Evolutionary conservation across 108 stramenopile genomes (phyloP).

Genomic region (Seminavis robusta): DNA sequence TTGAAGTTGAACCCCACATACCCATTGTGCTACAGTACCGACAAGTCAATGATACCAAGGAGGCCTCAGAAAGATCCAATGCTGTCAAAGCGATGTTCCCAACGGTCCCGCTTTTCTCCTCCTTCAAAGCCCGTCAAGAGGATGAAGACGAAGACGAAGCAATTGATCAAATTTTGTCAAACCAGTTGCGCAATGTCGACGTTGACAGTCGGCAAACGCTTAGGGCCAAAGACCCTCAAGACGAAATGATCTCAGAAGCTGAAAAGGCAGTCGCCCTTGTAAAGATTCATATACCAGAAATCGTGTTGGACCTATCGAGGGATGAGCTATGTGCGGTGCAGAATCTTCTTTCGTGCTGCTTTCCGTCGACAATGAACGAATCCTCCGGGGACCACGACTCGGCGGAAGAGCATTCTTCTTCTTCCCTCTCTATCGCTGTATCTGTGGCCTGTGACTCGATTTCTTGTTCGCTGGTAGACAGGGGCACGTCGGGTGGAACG

Average conservation of each 20-base stretch:
- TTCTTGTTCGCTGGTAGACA: no score
- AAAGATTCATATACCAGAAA: slow-evolving; percentile 41
- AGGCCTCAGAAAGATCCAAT: no score
- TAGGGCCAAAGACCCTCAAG: slow-evolving; percentile 57
- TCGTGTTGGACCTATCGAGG: slow-evolving; percentile 52
- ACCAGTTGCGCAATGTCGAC: slow-evolving; percentile 12
- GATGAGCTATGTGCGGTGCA: slow-evolving; percentile 38
- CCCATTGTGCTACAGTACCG: slow-evolving; percentile 23
- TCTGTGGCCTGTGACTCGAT: no score
- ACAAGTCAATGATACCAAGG: no score
- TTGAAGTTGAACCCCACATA: slow-evolving; percentile 29
- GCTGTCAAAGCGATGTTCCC: slow-evolving; percentile 43
- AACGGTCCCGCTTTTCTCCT: slow-evolving; percentile 58
- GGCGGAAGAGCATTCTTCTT: background rate
- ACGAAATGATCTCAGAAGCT: slow-evolving; percentile 48
- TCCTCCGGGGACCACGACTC: background rate
- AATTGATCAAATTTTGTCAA: slow-evolving; percentile 24
- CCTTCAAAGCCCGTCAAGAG: slow-evolving; percentile 73
- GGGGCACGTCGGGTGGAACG: no score
- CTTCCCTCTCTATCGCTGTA: no score
- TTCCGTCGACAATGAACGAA: slow-evolving; percentile 10
- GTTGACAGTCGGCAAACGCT: slow-evolving; percentile 24
- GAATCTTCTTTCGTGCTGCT: slow-evolving; percentile 13
- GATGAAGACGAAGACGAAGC: slow-evolving; percentile 59
- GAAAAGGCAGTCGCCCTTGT: slow-evolving; percentile 39